A percentile compares a stretch with the other conserved stretches of the same genome.
Evolutionary conservation across 768 basidiomycete species (phyloP).

Genomic region (Pulveroboletus frians): DNA sequence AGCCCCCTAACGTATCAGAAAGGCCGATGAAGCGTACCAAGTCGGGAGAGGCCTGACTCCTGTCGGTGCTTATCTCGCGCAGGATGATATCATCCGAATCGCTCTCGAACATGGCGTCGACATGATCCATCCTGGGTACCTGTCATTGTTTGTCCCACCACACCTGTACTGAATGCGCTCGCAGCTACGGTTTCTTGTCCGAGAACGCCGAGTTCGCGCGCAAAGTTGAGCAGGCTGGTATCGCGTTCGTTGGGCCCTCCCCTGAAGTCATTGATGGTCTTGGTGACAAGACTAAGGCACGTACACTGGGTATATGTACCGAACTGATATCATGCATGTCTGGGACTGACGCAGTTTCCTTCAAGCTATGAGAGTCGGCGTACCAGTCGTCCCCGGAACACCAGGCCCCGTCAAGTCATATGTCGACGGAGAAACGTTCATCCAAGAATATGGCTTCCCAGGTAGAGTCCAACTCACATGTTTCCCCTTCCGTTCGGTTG

Average conservation of each 20-base stretch:
- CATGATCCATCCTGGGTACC: slow-evolving; percentile 98
- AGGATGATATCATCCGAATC: slow-evolving; percentile 94
- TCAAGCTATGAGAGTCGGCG: slow-evolving; percentile 80
- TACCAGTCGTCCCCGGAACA: slow-evolving; percentile 97
- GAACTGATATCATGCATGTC: neutral
- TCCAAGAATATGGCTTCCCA: slow-evolving; percentile 95
- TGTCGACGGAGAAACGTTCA: slow-evolving; percentile 79
- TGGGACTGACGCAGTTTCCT: slow-evolving; percentile 4
- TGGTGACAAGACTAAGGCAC: slow-evolving; percentile 98
- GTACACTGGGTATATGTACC: slow-evolving; percentile 61
- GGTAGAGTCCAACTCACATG: slow-evolving; percentile 37
- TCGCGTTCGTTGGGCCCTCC: slow-evolving; percentile 93
- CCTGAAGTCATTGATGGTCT: slow-evolving; percentile 96
- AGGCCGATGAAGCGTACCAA: slow-evolving; percentile 98
- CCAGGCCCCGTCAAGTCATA: slow-evolving; percentile 86
- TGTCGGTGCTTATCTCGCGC: slow-evolving; percentile 94
- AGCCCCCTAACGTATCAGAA: slow-evolving; percentile 7
- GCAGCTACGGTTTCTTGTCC: slow-evolving; percentile 93
- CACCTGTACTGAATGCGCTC: slow-evolving; percentile 4
- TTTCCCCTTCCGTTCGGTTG: slow-evolving; percentile 3
- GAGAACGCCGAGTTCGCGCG: slow-evolving; percentile 97
- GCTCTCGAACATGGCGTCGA: slow-evolving; percentile 98
- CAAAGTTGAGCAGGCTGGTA: slow-evolving; percentile 95
- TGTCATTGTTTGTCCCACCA: neutral
- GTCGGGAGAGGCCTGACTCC: slow-evolving; percentile 96